Conservation (phyloP, 2,329 filamentous ascomycete genomes). For the Fusarium agapanthi region DNA sequence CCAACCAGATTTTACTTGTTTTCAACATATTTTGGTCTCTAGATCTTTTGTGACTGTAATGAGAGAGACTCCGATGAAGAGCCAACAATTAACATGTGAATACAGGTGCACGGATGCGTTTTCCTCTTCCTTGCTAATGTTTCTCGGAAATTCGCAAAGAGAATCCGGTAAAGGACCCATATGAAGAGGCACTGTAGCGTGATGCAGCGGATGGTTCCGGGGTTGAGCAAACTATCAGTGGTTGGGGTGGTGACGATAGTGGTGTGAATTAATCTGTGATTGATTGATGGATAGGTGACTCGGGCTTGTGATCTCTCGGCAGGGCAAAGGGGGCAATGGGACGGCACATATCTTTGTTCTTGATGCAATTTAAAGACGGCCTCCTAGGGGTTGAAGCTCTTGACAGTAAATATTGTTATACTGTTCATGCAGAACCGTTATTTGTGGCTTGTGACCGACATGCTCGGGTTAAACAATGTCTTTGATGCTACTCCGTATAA, state of each 20-base stretch:
- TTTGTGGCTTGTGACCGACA: constrained; percentile 11
- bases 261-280: constrained; percentile 33
- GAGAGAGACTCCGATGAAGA: background rate
- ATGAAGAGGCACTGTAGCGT: constrained; percentile 10
- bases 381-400: background rate
- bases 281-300: constrained; percentile 1
- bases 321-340: background rate
- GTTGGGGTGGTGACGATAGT: constrained; percentile 8
- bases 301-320: constrained; percentile 11
- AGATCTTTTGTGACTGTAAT: background rate
- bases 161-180: constrained; percentile 8
- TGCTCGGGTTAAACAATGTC: constrained; percentile 12
- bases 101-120: constrained; percentile 7
- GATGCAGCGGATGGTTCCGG: constrained; percentile 12
- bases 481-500: background rate
- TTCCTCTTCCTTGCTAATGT: background rate
- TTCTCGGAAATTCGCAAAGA: constrained; percentile 24
- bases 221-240: background rate
- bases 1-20: background rate
- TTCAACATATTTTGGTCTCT: background rate
- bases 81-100: constrained; percentile 27
- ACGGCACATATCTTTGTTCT: background rate
- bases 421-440: background rate
- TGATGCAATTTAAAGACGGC: background rate
- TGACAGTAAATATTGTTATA: background rate